Evolutionary conservation across 495 filamentous ascomycete genomes (phyloP), one percentile per base, ranked within the genome.

Genomic region (Annulohypoxylon bovei): DNA sequence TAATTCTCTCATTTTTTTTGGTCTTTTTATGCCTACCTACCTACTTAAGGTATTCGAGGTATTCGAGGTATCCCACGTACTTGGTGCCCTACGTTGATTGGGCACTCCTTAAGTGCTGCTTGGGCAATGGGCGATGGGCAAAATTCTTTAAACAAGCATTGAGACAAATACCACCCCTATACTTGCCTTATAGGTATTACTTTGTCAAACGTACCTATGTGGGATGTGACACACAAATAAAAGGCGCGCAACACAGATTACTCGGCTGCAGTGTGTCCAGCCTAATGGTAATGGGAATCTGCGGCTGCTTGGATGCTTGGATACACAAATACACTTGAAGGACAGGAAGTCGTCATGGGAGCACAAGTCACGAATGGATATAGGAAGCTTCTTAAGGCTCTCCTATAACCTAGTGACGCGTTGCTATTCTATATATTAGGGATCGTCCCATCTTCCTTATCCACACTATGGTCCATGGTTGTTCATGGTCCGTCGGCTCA

Each of bases 131-230:
- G 35, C n/a, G 25, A 16, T 42, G 14, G 9, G 20, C 27, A 64
- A 44, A 54, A 55, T 53, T 50, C 25, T 68, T 49, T 33, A 62
- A 62, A 73, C 66, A 70, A 70, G 66, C 65, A 62, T 66, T 56
- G 65, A 58, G 61, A 44, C 37, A 65, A 66, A 73, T 73, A 70
- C 70, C 55, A 70, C 70, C 60, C 30, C 52, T 65, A 72, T 73
- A 73, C 70, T 68, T 73, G 66, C 61, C 61, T 35, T 70, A 73
- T 65, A 73, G 70, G 70, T 70, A 73, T 73, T 69, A 30, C 56
- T 64, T 46, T 62, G 57, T 52, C 50, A 53, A 39, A 73, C 70
- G 20, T 64, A 56, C 44, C 47, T 55, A 47, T 33, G 33, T 44
- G 46, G 37, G 35, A 73, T 42, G 66, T 73, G 33, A 59, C 62